Evolutionary conservation across 352 stramenopile genomes (phyloP), one percentile per base, ranked within the genome.

Genomic region (Phytophthora pisi): DNA sequence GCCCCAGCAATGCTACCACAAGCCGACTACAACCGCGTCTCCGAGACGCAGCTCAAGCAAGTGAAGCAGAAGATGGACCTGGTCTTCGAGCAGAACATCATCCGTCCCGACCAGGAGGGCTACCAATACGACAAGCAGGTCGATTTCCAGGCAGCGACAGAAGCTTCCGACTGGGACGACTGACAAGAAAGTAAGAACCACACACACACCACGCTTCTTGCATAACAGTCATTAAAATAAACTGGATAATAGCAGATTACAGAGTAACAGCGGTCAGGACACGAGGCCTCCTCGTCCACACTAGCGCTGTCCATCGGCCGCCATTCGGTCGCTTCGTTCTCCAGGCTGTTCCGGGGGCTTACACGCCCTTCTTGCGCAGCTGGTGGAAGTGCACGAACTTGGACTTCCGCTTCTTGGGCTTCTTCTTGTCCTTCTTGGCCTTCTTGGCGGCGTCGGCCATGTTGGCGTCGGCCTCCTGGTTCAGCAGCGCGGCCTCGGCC

Each of bases 331-430:
- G 28, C 43, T 63, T 61, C 43, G 51, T 61, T 30, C 50, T 66
- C 53, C 63, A 66, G 40, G 43, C 51, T 30, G 34, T 40, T 40
- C 9, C 8, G 62, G 60, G 38, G 5, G 40, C 68, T 82, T 89
- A 94, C 72, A 91, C 84, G 54, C 88, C 88, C 77, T 96, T 96
- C 81, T 96, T 96, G 62, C 88, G 88, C 43, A 94, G 75, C 54
- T 81, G 80, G 78, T 96, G 86, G 75, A 96, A 94, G 70, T 93
- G 86, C 62, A 96, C 78, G 46, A 94, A 92, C 72, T 94, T 94
- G 60, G 88, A 84, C 79, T 89, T 91, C 70, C 80, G 68, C 72
- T 90, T 89, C 71, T 79, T 84, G 28, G 34, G 64, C 49, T 66
- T 62, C 66, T 88, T 91, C 67, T 74, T 73, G 62, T 85, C 87